Percentiles rank a stretch among this genome's conserved stretches.
Evolutionary conservation across 2,329 filamentous ascomycete species (phyloP).

Genomic region (Hypoxylon sp.): DNA sequence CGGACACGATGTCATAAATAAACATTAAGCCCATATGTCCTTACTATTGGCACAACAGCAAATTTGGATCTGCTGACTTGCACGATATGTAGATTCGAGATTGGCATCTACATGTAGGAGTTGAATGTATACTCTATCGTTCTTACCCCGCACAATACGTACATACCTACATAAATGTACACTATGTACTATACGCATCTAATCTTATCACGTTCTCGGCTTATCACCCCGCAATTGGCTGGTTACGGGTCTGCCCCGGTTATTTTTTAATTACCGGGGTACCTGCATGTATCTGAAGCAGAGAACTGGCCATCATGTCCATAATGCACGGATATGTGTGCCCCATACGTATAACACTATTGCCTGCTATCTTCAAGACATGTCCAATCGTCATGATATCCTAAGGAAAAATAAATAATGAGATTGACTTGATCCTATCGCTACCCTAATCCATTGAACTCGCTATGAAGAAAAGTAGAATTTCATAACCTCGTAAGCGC

Average conservation of each 20-base stretch:
- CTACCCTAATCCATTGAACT: slow-evolving; percentile 21
- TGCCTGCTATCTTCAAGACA: no score
- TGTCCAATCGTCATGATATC: background rate
- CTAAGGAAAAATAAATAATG: slow-evolving; percentile 3
- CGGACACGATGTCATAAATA: slow-evolving; percentile 24
- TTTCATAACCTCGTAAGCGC: slow-evolving; percentile 25
- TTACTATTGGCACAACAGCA: slow-evolving; percentile 27
- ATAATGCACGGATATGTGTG: background rate
- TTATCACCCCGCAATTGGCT: slow-evolving; percentile 40
- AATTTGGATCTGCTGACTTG: slow-evolving; percentile 31
- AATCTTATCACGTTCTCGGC: slow-evolving; percentile 36
- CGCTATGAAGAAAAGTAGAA: slow-evolving; percentile 17
- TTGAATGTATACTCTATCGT: slow-evolving; percentile 18
- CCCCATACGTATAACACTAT: no score
- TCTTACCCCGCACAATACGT: slow-evolving; percentile 28
- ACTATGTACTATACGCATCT: background rate
- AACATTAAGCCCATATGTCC: slow-evolving; percentile 13
- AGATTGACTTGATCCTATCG: slow-evolving; percentile 21
- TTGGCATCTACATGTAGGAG: background rate
- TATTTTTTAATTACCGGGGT: slow-evolving; percentile 12
- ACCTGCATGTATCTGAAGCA: background rate
- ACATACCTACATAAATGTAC: no score
- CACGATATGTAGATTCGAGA: background rate
- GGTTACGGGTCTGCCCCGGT: slow-evolving; percentile 10
- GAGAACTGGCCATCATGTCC: slow-evolving; percentile 3